A percentile compares a stretch with the other conserved stretches of the same genome.
Conservation (phyloP, 2,329 filamentous ascomycete genomes). For the Rutstroemia sp. region DNA sequence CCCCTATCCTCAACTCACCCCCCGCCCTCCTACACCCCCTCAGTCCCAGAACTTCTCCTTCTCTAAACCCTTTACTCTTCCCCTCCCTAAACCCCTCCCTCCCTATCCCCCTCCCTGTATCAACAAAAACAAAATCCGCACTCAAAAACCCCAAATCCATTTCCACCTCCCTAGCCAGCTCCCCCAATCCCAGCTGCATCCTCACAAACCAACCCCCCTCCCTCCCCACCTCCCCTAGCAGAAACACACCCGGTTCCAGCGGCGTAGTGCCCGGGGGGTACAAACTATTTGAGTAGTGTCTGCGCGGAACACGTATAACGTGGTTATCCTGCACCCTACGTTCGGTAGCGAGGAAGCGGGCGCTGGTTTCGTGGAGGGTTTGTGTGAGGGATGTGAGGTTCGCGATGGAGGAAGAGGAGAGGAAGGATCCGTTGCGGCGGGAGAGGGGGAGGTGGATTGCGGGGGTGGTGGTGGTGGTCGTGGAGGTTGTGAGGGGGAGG, state of each 20-base stretch:
- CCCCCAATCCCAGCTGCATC: slow-evolving; percentile 12
- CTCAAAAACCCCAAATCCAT: slow-evolving; percentile 22
- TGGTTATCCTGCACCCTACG: background rate
- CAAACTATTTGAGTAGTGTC: background rate
- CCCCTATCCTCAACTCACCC: too few species aligned
- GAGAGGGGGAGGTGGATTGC: slow-evolving; percentile 3
- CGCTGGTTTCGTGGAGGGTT: background rate
- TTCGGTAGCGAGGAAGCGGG: background rate
- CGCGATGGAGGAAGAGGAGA: background rate
- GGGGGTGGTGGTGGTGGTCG: background rate
- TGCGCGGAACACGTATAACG: background rate
- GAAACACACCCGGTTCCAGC: background rate
- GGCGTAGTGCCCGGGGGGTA: background rate
- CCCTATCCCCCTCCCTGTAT: slow-evolving; percentile 17
- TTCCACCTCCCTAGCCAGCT: slow-evolving; percentile 16
- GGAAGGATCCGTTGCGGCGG: background rate
- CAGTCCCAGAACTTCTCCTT: background rate
- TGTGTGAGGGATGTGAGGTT: background rate
- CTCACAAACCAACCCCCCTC: slow-evolving; percentile 17
- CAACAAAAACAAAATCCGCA: slow-evolving; percentile 15
- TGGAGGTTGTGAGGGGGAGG: background rate
- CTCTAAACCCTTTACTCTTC: background rate
- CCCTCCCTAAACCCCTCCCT: slow-evolving; percentile 7
- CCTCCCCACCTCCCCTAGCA: slow-evolving; percentile 17
- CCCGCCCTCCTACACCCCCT: background rate